Evolutionary conservation across 306 rosid species (phyloP).

Genomic region (Medicago lupulina): DNA sequence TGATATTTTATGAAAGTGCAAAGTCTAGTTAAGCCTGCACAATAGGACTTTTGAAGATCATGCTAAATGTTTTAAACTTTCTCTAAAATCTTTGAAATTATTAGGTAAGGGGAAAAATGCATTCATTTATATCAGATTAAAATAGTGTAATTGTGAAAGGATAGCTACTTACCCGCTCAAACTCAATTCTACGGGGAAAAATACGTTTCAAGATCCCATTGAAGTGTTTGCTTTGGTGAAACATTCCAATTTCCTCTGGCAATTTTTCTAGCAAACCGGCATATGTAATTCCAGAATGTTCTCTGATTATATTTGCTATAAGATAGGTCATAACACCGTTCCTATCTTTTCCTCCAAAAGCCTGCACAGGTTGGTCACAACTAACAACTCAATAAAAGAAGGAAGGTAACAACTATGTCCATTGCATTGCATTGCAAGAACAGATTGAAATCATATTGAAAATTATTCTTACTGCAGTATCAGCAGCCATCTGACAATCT

Average conservation of each 20-base stretch:
- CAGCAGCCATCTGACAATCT: slow-evolving; percentile 68
- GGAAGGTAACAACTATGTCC: not conserved
- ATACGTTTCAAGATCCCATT: slow-evolving; percentile 13
- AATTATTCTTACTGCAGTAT: slow-evolving; percentile 55
- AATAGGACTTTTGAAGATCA: too few species aligned
- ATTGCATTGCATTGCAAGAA: not conserved
- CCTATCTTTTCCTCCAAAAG: slow-evolving; percentile 45
- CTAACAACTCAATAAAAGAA: slow-evolving; percentile 2
- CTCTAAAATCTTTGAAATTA: too few species aligned
- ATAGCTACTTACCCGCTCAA: slow-evolving; percentile 53
- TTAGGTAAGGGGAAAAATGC: too few species aligned
- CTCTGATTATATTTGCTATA: slow-evolving; percentile 37
- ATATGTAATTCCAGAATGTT: slow-evolving; percentile 14
- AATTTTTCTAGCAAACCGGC: slow-evolving; percentile 42
- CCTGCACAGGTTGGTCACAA: slow-evolving; percentile 46
- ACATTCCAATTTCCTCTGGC: slow-evolving; percentile 1
- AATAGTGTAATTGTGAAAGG: too few species aligned
- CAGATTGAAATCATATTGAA: not conserved
- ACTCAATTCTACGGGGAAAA: slow-evolving; percentile 37
- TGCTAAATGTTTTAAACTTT: too few species aligned
- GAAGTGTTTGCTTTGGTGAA: slow-evolving; percentile 38
- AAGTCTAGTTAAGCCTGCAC: too few species aligned
- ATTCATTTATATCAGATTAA: too few species aligned
- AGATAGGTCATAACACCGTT: slow-evolving; percentile 70
- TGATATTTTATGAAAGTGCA: too few species aligned